Evolutionary conservation across 2,329 filamentous ascomycete genomes (phyloP).

Genomic region (Clonostachys sp.): DNA sequence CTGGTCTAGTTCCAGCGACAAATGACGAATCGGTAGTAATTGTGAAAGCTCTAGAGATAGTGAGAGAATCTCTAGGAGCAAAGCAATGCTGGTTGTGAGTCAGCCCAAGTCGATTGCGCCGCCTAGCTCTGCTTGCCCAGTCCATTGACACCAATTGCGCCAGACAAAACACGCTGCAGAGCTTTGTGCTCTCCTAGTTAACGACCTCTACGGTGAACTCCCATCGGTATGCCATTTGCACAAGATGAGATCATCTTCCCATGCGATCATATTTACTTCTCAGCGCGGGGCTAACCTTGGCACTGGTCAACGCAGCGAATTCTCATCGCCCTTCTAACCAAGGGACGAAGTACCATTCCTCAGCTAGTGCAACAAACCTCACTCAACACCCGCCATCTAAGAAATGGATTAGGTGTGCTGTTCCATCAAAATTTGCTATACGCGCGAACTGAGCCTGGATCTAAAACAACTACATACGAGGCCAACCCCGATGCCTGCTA

Average conservation of each 20-base stretch:
- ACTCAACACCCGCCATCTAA: conserved; percentile 70
- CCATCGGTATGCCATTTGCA: conserved; percentile 64
- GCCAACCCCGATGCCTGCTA: conserved; percentile 79
- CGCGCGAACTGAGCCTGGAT: conserved; percentile 56
- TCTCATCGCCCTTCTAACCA: conserved; percentile 70
- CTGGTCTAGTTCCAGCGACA: conserved; percentile 15
- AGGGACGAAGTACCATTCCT: conserved; percentile 70
- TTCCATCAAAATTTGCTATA: conserved; percentile 85
- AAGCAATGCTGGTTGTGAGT: conserved; percentile 52
- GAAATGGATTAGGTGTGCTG: conserved; percentile 76
- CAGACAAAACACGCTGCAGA: conserved; percentile 74
- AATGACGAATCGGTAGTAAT: conserved; percentile 67
- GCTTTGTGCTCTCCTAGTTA: conserved; percentile 84
- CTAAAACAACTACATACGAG: conserved; percentile 71
- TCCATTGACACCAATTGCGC: conserved; percentile 11
- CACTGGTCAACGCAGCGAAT: conserved; percentile 60
- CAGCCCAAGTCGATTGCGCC: conserved; percentile 1
- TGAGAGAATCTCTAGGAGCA: conserved; percentile 73
- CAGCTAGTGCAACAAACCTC: conserved; percentile 69
- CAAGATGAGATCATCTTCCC: background rate
- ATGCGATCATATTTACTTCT: background rate
- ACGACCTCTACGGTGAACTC: conserved; percentile 86
- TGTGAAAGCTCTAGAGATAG: conserved; percentile 71
- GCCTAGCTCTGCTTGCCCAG: conserved; percentile 3
- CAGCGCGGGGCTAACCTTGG: conserved; percentile 18